A percentile compares a stretch with the other conserved stretches of the same genome.
Conservation (phyloP, 73 alveolate species). For the Uronychia setigera region DNA sequence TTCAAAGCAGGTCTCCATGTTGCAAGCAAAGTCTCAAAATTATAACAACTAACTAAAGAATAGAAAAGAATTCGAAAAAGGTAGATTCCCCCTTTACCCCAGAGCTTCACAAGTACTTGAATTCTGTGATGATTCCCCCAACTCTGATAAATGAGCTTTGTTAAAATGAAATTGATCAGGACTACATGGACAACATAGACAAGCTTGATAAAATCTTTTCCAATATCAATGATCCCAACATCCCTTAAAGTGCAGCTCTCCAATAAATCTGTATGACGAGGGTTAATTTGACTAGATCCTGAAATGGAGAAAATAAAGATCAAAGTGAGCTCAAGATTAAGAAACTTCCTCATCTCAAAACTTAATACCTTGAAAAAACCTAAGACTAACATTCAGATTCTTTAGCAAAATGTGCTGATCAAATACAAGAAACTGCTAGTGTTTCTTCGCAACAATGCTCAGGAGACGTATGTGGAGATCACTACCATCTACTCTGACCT, state of each 20-base stretch:
- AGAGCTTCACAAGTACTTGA: conserved; percentile 53
- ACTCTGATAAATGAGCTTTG: conserved; percentile 59
- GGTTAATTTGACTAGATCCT: conserved; percentile 18
- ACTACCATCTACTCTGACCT: conserved; percentile 57
- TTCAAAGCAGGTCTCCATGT: conserved; percentile 52
- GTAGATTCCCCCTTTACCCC: neutral
- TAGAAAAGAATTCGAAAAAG: conserved; percentile 57
- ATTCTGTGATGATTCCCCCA: conserved; percentile 49
- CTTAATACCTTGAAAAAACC: conserved; percentile 67
- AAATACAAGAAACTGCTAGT: conserved; percentile 52
- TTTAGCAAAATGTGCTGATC: conserved; percentile 61
- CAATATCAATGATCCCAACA: conserved; percentile 11
- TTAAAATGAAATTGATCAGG: conserved; percentile 68
- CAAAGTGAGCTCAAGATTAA: conserved; percentile 57
- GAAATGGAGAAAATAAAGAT: conserved; percentile 63
- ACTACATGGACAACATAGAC: conserved; percentile 59
- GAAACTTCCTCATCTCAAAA: conserved; percentile 52
- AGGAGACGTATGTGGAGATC: conserved; percentile 67
- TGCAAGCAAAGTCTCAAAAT: conserved; percentile 58
- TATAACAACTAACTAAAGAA: conserved; percentile 51
- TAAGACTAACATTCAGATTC: conserved; percentile 67
- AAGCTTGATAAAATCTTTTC: conserved; percentile 35
- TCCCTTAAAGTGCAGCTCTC: conserved; percentile 1
- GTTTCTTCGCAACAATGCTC: conserved; percentile 49
- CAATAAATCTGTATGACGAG: neutral